Conservation (phyloP, 2,329 filamentous ascomycete genomes). For the Fusarium oxysporum region DNA sequence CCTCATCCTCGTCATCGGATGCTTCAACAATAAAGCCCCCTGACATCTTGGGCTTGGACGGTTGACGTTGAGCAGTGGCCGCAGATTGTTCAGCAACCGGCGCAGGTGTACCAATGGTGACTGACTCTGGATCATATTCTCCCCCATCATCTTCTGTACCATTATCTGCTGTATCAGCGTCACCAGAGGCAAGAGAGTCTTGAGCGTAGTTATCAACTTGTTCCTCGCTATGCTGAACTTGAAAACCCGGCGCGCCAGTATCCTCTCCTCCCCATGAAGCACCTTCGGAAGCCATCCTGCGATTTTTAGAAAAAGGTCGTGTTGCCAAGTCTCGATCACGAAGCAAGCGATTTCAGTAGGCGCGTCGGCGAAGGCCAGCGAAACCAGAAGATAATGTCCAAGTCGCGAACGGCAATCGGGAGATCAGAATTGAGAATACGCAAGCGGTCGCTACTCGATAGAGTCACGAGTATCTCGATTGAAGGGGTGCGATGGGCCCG, state of each 20-base stretch:
- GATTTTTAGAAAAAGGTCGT: conserved; percentile 16
- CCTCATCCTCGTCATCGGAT: conserved; percentile 69
- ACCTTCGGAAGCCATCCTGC: conserved; percentile 55
- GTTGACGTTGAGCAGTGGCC: conserved; percentile 46
- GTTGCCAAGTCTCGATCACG: conserved; percentile 13
- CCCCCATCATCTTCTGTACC: conserved; percentile 65
- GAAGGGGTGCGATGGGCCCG: conserved; percentile 3
- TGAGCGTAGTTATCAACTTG: conserved; percentile 63
- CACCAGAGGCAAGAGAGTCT: conserved; percentile 61
- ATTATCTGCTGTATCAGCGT: conserved; percentile 61
- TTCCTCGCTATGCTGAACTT: conserved; percentile 66
- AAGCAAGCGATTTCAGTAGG: conserved; percentile 15
- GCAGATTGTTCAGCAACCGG: conserved; percentile 51
- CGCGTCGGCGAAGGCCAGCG: conserved; percentile 23
- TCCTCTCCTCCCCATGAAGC: conserved; percentile 65
- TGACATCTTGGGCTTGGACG: conserved; percentile 68
- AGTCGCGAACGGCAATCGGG: conserved; percentile 4
- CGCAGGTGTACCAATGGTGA: conserved; percentile 57
- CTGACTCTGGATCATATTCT: conserved; percentile 70
- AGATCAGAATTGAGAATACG: neutral
- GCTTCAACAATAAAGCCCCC: conserved; percentile 71
- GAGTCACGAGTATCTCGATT: conserved; percentile 4
- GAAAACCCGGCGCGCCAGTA: conserved; percentile 66
- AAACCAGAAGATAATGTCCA: conserved; percentile 5
- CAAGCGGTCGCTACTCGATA: neutral